These are phyloP conservation scores for Geum urbanum DNA, from an alignment of 306 rosid genomes.

Conservation along the genomic window DNA sequence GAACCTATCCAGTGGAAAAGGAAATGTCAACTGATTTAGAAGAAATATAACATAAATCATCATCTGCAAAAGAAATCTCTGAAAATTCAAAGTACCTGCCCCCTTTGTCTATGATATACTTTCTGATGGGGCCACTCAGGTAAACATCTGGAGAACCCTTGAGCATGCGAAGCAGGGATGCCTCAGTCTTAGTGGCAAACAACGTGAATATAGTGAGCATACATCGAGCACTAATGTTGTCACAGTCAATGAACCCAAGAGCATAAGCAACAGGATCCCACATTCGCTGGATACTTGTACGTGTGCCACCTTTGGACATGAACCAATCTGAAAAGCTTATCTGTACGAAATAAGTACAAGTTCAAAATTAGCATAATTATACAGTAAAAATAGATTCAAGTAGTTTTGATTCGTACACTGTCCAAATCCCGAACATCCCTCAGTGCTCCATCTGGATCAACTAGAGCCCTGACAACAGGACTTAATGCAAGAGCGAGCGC, in stretches of 20 bases:
- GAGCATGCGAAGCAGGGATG: constrained; percentile 94
- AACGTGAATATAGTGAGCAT: constrained; percentile 97
- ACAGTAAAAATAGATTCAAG: constrained; percentile 11
- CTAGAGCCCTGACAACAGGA: constrained; percentile 96
- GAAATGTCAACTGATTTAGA: constrained; percentile 17
- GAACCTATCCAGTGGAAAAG: constrained; percentile 60
- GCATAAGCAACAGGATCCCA: constrained; percentile 99
- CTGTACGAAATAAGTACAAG: constrained; percentile 41
- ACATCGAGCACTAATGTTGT: constrained; percentile 97
- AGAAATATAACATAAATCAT: constrained; percentile 1
- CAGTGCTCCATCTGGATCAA: constrained; percentile 94
- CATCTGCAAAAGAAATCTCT: constrained; percentile 12
- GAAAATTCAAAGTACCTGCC: constrained; percentile 56
- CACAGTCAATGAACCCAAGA: constrained; percentile 97
- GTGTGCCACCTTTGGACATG: constrained; percentile 97
- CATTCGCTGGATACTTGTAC: constrained; percentile 75
- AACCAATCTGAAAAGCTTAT: constrained; percentile 98
- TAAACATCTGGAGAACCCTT: constrained; percentile 96
- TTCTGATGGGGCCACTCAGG: constrained; percentile 85
- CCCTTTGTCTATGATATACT: constrained; percentile 89
- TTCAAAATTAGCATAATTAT: constrained; percentile 4
- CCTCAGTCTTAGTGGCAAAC: constrained; percentile 98
- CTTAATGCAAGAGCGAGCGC: constrained; percentile 95
- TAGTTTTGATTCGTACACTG: constrained; percentile 50
- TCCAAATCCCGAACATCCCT: constrained; percentile 83